Evolutionary conservation across 768 basidiomycete species (phyloP), one percentile per base, ranked within the genome.

Genomic region (Boletales sp.): DNA sequence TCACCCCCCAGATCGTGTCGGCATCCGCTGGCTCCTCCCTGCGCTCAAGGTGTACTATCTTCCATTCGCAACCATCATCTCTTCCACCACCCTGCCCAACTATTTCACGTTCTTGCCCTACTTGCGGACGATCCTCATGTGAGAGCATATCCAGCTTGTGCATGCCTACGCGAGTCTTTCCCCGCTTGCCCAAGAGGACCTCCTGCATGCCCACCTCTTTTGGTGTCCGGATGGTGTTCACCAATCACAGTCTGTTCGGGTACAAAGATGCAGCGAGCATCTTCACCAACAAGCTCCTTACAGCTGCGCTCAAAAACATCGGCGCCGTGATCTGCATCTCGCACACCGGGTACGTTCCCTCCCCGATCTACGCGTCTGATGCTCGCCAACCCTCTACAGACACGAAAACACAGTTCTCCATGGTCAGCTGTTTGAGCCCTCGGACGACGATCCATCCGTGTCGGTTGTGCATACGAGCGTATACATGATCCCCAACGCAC

Each of bases 221-320:
- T 72, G 87, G 89, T 11, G 76, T 97, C 12, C 83, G 88, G 36
- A 93, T 91, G 0, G 89, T 97, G 10, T 95, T 98, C 66, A 98
- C 97, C 0, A 97, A 99, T 67, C 95, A 99, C 60, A 93, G 90
- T 60, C 69, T 99, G 24, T 98, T 98, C 58, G 95, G 94, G 2
- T 94, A 98, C 62, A 94, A 91, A 30, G 94, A 97, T 62, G 94
- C 97, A 14, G 94, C 94, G 1, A 94, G 94, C 57, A 95, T 99
- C 36, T 73, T 97, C 55, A 97, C 97, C 6, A 99, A 99, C 73
- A 99, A 99, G 67, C 79, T 99, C 31, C 74, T 98, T 35, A 87
- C 82, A 10, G 93, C 82, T 5, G 86, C 89, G 2, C 72, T 99
- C 61, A 81, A 84, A 52, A 94, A 95, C 63, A 90, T 94, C 0